Percentiles rank a stretch among this genome's conserved stretches.
Evolutionary conservation across 805 yeast genomes (phyloP).

Genomic region (Clavispora santaluciae): DNA sequence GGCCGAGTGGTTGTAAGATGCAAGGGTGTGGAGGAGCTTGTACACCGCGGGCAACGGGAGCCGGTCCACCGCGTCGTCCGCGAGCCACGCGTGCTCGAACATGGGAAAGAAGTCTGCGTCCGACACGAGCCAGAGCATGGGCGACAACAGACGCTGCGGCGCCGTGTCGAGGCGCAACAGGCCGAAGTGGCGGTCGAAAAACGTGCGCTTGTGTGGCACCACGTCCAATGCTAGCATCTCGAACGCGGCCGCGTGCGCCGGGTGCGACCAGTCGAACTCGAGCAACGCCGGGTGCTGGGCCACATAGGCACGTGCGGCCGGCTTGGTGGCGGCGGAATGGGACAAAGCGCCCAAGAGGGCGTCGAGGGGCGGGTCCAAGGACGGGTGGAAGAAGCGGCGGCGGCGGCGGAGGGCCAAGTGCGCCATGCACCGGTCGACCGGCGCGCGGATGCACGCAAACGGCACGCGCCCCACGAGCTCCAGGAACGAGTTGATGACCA

Average conservation of each 20-base stretch:
- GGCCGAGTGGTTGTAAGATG: constrained; percentile 2
- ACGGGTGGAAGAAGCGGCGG: no score
- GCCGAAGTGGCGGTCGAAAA: constrained; percentile 2
- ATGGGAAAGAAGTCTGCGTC: constrained; percentile 5
- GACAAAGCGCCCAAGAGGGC: background rate
- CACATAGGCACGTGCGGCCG: background rate
- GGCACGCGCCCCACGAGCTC: background rate
- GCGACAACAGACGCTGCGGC: background rate
- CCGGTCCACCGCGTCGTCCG: background rate
- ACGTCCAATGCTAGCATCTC: background rate
- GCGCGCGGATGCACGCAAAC: background rate
- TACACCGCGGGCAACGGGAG: constrained; percentile 2
- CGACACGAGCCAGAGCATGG: constrained; percentile 1
- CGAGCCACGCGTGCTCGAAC: constrained; percentile 1
- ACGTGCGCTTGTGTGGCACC: constrained; percentile 3
- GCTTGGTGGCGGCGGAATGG: background rate
- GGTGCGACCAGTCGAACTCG: background rate
- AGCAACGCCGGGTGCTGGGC: background rate
- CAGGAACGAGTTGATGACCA: background rate
- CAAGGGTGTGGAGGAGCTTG: constrained; percentile 1
- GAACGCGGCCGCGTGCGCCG: background rate
- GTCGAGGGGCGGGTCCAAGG: background rate
- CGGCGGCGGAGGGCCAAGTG: background rate
- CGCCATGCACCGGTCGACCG: background rate
- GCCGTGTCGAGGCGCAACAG: background rate